phyloP scores from a whole-genome alignment of 2,329 filamentous ascomycete genomes.

The Plectosphaerella sp. region DNA sequence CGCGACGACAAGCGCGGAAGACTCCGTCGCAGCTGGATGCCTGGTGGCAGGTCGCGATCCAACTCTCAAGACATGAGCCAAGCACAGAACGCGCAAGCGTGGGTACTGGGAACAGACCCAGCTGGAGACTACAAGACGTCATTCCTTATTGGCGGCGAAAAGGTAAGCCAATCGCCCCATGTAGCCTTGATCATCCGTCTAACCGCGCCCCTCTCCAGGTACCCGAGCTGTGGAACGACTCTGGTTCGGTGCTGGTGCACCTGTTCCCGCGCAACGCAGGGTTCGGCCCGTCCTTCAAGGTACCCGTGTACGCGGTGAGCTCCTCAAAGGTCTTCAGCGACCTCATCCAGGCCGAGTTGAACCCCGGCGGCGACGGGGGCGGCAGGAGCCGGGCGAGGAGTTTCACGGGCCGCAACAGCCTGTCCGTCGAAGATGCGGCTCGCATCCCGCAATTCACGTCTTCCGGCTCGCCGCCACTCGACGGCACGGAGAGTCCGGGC shows the following conservation, averaged over 20 bases:
- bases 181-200: conserved; percentile 3
- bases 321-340: conserved; percentile 51
- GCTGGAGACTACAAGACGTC: conserved; percentile 52
- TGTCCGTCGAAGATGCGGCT: conserved; percentile 46
- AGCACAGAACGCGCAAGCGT: conserved; percentile 31
- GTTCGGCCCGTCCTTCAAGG: conserved; percentile 55
- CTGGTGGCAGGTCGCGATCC: conserved; percentile 46
- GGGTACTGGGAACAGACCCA: conserved; percentile 50
- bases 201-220: conserved; percentile 35
- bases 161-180: conserved; percentile 29
- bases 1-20: conserved; percentile 33
- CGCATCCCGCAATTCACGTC: conserved; percentile 29
- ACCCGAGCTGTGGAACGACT: conserved; percentile 62
- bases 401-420: conserved; percentile 41
- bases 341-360: conserved; percentile 42
- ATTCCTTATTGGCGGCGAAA: conserved; percentile 49
- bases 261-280: conserved; percentile 47
- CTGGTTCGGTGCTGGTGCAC: conserved; percentile 52
- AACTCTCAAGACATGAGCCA: conserved; percentile 34
- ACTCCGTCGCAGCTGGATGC: conserved; percentile 50
- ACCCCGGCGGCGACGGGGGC: conserved; percentile 12
- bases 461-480: conserved; percentile 29
- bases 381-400: conserved; percentile 33
- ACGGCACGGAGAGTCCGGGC: conserved; percentile 24
- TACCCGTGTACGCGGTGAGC: conserved; percentile 48